Conservation (phyloP, 805 yeast genomes). For the Debaryomyces hansenii region DNA sequence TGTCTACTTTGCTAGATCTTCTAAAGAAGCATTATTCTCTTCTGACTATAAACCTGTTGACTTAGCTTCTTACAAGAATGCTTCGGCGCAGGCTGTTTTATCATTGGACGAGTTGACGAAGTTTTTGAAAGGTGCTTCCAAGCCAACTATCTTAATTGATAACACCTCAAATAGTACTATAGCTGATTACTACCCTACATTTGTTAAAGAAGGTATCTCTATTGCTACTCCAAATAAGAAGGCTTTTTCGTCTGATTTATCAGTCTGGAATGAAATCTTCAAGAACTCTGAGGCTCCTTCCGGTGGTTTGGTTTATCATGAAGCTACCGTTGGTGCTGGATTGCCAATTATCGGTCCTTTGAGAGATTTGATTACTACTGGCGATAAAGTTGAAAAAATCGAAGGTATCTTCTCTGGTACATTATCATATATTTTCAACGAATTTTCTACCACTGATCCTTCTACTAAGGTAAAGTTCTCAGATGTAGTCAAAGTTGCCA, state of each 20-base stretch:
- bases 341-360: constrained; percentile 89
- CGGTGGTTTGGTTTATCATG: constrained; percentile 86
- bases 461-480: constrained; percentile 71
- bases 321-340: constrained; percentile 99
- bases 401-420: constrained; percentile 98
- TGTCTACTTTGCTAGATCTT: constrained; percentile 71
- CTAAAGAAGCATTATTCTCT: constrained; percentile 67
- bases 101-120: constrained; percentile 57
- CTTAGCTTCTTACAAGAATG: constrained; percentile 55
- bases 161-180: constrained; percentile 85
- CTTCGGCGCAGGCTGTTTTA: constrained; percentile 49
- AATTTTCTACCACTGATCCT: constrained; percentile 71
- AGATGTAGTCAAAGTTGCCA: constrained; percentile 86
- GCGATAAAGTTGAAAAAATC: constrained; percentile 86
- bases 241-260: constrained; percentile 81
- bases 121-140: constrained; percentile 63
- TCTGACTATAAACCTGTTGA: constrained; percentile 71
- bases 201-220: constrained; percentile 77
- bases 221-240: constrained; percentile 98
- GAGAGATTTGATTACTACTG: constrained; percentile 86
- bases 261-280: constrained; percentile 77
- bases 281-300: constrained; percentile 48
- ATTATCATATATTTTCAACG: constrained; percentile 91
- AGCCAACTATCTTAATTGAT: constrained; percentile 84
- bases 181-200: constrained; percentile 74